Base-by-base conservation (phyloP, 1,139 yeast species). In the Debaryomyces coudertii region DNA sequence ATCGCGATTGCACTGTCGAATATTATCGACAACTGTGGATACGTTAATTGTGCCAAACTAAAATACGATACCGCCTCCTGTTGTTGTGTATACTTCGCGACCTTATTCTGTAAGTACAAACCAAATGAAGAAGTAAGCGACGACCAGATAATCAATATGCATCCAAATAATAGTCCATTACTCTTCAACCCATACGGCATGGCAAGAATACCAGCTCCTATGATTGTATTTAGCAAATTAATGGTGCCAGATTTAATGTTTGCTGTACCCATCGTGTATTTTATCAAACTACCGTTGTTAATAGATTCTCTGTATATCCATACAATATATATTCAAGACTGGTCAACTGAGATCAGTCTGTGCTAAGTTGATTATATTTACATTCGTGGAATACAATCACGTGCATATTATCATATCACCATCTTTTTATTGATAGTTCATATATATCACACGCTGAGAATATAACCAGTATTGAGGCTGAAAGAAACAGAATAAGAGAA, bases 151-250 rank as follows among this genome's bases (percentile, higher is more conserved):
- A 79, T 73, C 31, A 79, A 68, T 15, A 69, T 39, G 18, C 72
- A 61, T 7, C 84, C 84, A 48, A 78, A 68, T n/a, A 73, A 47
- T 30, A 79, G 50, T 18, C 84, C 83, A 53, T 79, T 78, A 44
- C 73, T 60, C 56, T 72, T 76, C 56, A 79, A 68, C 2, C 83
- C 83, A 56, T 62, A 79, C 4, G 84, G 83, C 79, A 79, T 77
- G 50, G 83, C 82, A 45, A 79, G 71, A 42, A 78, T 76, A 15
- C 84, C 84, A 2, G 83, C 83, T 37, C 84, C 80, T 20, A 79
- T 67, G 45, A 79, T 77, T 54, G 84, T 79, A 63, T 79, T 77
- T 54, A 78, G 68, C 42, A 79, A 63, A 60, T 77, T 79, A 53
- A 78, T 76, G 30, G 79, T 66, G 36, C 83, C 83, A 18, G 82